A percentile compares a stretch with the other conserved stretches of the same genome.
These are phyloP conservation scores for Lichtheimia ramosa DNA, from an alignment of 371 early-diverging fungal genomes.

Conservation along the genomic window DNA sequence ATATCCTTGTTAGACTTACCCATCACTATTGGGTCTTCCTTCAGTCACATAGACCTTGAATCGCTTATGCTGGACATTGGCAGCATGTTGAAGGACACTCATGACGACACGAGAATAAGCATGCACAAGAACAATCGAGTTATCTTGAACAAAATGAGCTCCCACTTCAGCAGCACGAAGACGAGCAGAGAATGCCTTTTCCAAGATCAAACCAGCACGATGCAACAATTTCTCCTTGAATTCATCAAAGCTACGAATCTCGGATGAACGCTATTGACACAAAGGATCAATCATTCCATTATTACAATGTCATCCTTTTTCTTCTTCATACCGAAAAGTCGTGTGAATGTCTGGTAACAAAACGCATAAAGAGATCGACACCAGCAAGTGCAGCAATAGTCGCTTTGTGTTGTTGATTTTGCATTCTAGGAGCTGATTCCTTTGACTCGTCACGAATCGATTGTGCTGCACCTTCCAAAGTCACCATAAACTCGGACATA, in stretches of 20 bases:
- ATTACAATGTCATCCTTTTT: not conserved
- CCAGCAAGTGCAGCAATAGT: constrained; percentile 72
- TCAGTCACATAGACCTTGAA: constrained; percentile 90
- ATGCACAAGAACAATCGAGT: constrained; percentile 88
- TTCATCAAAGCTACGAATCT: constrained; percentile 62
- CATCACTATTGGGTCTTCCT: constrained; percentile 78
- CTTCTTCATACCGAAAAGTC: constrained; percentile 58
- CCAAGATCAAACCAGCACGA: constrained; percentile 71
- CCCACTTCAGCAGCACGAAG: constrained; percentile 82
- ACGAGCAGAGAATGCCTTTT: constrained; percentile 70
- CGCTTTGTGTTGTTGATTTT: constrained; percentile 47
- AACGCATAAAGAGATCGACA: constrained; percentile 85
- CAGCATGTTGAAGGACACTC: constrained; percentile 76
- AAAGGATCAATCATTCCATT: not conserved
- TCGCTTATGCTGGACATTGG: constrained; percentile 70
- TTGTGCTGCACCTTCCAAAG: constrained; percentile 69
- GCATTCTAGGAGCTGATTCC: not conserved
- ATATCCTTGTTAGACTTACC: constrained; percentile 49
- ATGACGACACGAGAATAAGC: constrained; percentile 95
- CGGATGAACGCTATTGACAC: constrained; percentile 28
- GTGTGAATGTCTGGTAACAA: constrained; percentile 70
- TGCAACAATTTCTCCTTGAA: constrained; percentile 77
- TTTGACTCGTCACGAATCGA: constrained; percentile 51
- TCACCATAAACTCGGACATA: constrained; percentile 86
- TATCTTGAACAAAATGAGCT: constrained; percentile 88